These are phyloP conservation scores for Tremella fuciformis DNA, from an alignment of 768 basidiomycete species.

Conservation along the genomic window DNA sequence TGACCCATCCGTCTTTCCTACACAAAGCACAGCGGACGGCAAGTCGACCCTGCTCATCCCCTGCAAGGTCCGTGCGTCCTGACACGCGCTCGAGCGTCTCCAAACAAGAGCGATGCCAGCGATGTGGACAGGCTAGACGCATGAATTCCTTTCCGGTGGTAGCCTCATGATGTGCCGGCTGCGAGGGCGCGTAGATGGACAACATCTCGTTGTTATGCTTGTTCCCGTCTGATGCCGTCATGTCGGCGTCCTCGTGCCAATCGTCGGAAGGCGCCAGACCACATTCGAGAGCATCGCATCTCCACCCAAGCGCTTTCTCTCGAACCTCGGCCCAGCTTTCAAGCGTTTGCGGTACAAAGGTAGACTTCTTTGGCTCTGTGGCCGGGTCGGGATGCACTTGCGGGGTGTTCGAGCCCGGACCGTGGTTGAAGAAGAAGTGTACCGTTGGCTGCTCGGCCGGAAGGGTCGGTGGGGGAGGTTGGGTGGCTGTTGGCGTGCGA, in stretches of 20 bases:
- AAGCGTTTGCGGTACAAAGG: conserved; percentile 26
- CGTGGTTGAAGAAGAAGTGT: conserved; percentile 5
- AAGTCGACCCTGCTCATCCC: conserved; percentile 17
- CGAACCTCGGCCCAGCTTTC: conserved; percentile 31
- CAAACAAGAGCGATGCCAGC: conserved; percentile 34
- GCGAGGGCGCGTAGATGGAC: conserved; percentile 73
- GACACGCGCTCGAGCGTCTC: conserved; percentile 20
- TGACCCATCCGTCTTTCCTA: conserved; percentile 38
- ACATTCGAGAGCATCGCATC: conserved; percentile 40
- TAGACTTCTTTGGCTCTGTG: conserved; percentile 8
- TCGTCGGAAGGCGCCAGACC: conserved; percentile 17
- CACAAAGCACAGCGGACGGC: conserved; percentile 36
- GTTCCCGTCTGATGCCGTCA: not conserved
- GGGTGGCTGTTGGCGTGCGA: too few species aligned
- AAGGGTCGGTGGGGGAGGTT: not conserved
- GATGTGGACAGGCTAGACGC: conserved; percentile 1
- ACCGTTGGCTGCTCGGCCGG: conserved; percentile 1
- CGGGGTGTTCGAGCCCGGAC: not conserved
- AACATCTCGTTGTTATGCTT: conserved; percentile 35
- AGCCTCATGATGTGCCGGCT: conserved; percentile 1
- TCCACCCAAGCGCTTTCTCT: conserved; percentile 38
- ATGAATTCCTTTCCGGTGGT: not conserved
- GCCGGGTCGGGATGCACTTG: not conserved
- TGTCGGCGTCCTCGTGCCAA: conserved; percentile 9
- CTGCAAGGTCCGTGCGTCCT: conserved; percentile 12